These are phyloP conservation scores for Solanum virginianum DNA, from an alignment of 257 asterid species.

Conservation along the genomic window DNA sequence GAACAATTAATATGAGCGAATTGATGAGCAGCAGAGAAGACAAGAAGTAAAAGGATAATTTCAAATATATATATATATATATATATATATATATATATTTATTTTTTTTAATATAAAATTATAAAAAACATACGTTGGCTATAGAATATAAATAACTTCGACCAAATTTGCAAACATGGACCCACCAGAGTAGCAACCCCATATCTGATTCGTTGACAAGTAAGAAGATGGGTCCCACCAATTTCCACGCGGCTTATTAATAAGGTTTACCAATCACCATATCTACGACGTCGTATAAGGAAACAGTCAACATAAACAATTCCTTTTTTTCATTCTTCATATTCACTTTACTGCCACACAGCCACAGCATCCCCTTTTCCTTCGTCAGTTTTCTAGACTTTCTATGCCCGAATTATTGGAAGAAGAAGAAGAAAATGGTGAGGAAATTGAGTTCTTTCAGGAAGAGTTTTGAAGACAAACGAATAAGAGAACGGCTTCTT, in stretches of 20 bases:
- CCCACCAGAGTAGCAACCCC: background rate
- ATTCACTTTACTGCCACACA: background rate
- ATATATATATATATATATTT: too few relatives aligned
- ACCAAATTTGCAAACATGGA: background rate
- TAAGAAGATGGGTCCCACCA: background rate
- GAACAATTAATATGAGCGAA: too few relatives aligned
- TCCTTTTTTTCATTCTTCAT: background rate
- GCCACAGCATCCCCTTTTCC: background rate
- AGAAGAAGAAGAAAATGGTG: background rate
- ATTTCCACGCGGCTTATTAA: background rate
- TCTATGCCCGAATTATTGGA: background rate
- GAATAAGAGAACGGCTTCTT: constrained; percentile 12
- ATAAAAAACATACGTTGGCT: too few relatives aligned
- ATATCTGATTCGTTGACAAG: background rate
- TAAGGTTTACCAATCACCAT: background rate
- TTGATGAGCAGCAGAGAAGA: too few relatives aligned
- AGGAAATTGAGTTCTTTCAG: constrained; percentile 15
- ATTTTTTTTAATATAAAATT: too few relatives aligned
- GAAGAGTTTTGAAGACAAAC: constrained; percentile 18
- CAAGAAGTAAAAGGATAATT: too few relatives aligned
- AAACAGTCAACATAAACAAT: background rate
- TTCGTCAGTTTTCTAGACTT: background rate
- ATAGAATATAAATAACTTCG: too few relatives aligned
- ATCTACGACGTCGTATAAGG: background rate
- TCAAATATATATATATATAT: too few relatives aligned